Percentiles rank a stretch among this genome's conserved stretches.
These are phyloP conservation scores for Geotrichum cucujoidarum DNA, from an alignment of 1,139 yeast species.

Conservation along the genomic window DNA sequence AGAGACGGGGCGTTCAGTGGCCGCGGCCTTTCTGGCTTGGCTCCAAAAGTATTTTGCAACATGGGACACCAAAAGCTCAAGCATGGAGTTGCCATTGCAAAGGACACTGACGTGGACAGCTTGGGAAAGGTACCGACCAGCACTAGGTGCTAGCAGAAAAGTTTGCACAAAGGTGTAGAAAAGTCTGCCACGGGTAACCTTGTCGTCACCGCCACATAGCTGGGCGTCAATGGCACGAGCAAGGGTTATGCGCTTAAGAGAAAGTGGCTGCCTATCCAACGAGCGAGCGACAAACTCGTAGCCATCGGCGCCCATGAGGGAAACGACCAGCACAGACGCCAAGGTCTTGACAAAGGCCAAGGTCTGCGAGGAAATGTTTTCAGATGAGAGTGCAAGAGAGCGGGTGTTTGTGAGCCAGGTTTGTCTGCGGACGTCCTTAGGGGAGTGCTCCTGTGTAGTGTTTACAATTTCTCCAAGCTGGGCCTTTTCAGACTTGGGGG, in stretches of 20 bases:
- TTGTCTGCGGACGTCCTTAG: conserved; percentile 20
- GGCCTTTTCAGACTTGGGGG: neutral
- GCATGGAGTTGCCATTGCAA: conserved; percentile 15
- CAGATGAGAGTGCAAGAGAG: conserved; percentile 25
- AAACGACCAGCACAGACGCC: conserved; percentile 21
- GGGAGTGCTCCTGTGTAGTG: conserved; percentile 6
- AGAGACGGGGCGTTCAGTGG: neutral
- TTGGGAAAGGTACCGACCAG: conserved; percentile 31
- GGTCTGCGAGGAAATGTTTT: conserved; percentile 14
- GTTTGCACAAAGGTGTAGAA: conserved; percentile 32
- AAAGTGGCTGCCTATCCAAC: conserved; percentile 11
- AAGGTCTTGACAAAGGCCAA: conserved; percentile 14
- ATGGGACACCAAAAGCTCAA: conserved; percentile 7
- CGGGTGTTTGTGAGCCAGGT: conserved; percentile 32
- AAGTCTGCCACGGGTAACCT: conserved; percentile 26
- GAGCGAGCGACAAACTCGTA: conserved; percentile 16
- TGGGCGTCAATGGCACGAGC: conserved; percentile 38
- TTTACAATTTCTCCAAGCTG: neutral
- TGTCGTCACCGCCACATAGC: conserved; percentile 38
- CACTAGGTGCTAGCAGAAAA: conserved; percentile 29
- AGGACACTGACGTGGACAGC: conserved; percentile 34
- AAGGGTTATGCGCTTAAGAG: conserved; percentile 19
- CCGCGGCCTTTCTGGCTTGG: conserved; percentile 22
- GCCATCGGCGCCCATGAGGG: conserved; percentile 25
- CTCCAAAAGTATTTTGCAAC: conserved; percentile 26